Evolutionary conservation across 164 flowering plant genomes (phyloP).

Genomic region (Dillenia turbinata): DNA sequence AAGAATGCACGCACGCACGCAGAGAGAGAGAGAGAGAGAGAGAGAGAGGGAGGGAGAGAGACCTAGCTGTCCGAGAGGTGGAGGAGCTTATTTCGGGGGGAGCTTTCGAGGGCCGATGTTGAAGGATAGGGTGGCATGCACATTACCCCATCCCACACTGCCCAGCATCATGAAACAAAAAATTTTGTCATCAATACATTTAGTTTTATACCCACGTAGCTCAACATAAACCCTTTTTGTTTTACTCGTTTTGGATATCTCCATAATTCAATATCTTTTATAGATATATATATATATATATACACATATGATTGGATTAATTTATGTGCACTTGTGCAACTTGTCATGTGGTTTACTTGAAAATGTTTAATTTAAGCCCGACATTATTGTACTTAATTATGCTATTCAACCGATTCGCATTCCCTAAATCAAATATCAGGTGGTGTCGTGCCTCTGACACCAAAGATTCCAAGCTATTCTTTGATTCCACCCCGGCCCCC

Average conservation of each 20-base stretch:
- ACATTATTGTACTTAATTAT: slow-evolving; percentile 5
- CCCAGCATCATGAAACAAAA: slow-evolving; percentile 10
- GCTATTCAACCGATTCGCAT: background rate
- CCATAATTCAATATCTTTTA: no score
- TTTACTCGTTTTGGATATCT: background rate
- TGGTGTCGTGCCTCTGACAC: background rate
- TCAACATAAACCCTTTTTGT: background rate
- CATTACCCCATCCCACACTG: background rate
- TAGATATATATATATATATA: no score
- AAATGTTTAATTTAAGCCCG: background rate
- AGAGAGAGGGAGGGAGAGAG: background rate
- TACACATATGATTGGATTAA: no score
- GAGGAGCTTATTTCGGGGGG: background rate
- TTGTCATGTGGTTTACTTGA: slow-evolving; percentile 6
- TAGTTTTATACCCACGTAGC: background rate
- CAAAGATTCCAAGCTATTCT: slow-evolving; percentile 1
- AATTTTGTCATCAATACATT: no score
- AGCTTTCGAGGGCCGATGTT: slow-evolving; percentile 1
- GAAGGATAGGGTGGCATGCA: background rate
- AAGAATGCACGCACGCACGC: no score
- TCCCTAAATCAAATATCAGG: background rate
- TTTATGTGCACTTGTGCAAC: slow-evolving; percentile 7
- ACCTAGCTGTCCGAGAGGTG: slow-evolving; percentile 2
- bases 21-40: background rate
- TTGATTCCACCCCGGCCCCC: background rate